Conservation (phyloP, 2,329 filamentous ascomycete species). For the Pseudocercospora pini-densiflorae region DNA sequence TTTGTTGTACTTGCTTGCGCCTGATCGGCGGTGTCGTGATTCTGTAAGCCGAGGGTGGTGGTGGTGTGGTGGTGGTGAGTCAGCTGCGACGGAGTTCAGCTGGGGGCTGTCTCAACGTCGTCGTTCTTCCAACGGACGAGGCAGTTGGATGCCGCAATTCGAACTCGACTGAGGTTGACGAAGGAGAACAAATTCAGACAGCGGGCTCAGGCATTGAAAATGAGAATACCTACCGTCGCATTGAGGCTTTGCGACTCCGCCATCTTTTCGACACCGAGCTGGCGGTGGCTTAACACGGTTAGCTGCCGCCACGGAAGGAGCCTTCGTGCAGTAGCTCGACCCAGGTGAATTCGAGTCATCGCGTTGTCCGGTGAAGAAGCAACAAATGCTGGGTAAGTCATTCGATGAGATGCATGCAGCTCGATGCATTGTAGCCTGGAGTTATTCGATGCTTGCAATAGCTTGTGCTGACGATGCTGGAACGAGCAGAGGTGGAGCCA, state of each 20-base stretch:
- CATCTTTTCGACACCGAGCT: conserved; percentile 2
- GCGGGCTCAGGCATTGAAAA: conserved; percentile 19
- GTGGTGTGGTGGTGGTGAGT: conserved; percentile 13
- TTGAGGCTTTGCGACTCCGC: conserved; percentile 6
- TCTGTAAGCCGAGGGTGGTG: conserved; percentile 6
- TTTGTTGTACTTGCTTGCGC: background rate
- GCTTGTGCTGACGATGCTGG: background rate
- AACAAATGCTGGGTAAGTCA: background rate
- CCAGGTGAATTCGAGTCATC: conserved; percentile 3
- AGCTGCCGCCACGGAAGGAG: background rate
- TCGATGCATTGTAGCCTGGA: background rate
- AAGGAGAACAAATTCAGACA: background rate
- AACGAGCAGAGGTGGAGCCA: background rate
- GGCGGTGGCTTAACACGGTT: background rate
- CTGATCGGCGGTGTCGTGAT: background rate
- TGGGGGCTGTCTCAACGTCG: conserved; percentile 20
- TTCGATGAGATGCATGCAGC: background rate
- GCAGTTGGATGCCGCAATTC: background rate
- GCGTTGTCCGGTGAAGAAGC: background rate
- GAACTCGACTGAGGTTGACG: conserved; percentile 1
- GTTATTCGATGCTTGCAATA: background rate
- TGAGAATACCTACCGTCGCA: conserved; percentile 8
- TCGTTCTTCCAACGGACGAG: conserved; percentile 9
- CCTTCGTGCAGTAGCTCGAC: background rate
- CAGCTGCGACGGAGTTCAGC: conserved; percentile 21